Evolutionary conservation across 805 yeast genomes (phyloP), one percentile per base, ranked within the genome.

Genomic region (Starmerella bombi): DNA sequence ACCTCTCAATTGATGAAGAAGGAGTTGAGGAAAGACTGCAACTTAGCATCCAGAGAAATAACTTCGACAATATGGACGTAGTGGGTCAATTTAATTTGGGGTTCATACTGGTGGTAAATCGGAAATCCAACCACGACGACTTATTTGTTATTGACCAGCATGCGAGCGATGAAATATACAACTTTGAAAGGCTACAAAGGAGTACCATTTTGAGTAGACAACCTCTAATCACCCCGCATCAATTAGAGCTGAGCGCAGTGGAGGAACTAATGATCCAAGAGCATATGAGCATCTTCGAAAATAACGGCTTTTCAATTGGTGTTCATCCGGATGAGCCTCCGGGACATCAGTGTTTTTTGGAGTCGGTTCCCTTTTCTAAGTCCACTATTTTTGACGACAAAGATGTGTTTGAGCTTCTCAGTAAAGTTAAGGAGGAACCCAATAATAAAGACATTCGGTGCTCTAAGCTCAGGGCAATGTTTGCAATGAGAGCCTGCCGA

Each of bases 51-150:
- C 64, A 71, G 7, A 88, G 86, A 55, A 51, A 63, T 0, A 94
- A 91, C 51, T 91, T 91, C 53, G 50, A 58, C 3, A 56, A 67
- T 3, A 88, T 91, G 97, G 59, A 69, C 31, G 62, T 91, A 10
- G 72, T 88, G 5, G 99, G 99, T 0, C 98, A 91, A 60, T 91
- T 91, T 62, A 91, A 91, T 57, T 61, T 80, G n/a, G 98, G 97
- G 0, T 91, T 91, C 51, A 83, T 91, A n/a, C 56, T 86, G 16
- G 91, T 82, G 0, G 69, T 72, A 2, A 65, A 75, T 37, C 43
- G 47, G 31, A 45, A 41, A n/a, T 40, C 41, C 21, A 54, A 57
- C 3, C 51, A 46, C n/a, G 56, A 56, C 3, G 84, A 84, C 54
- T 52, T 88, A 25, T 86, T 91, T 52, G 86, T 91, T 25, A 70